Evolutionary conservation across 805 yeast genomes (phyloP), one percentile per base, ranked within the genome.

Genomic region (Dipodascus albidus): DNA sequence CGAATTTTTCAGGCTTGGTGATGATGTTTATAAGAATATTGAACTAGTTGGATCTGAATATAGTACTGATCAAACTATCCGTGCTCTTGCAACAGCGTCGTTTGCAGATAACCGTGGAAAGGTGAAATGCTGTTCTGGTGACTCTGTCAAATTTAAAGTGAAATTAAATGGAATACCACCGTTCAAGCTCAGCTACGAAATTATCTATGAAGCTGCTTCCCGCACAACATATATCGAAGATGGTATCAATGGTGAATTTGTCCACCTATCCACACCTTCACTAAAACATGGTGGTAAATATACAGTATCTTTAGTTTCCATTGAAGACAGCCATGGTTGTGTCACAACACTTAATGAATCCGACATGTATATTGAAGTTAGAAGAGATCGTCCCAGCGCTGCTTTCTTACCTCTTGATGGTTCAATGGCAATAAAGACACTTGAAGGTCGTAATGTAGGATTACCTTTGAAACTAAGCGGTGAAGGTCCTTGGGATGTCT

Each of bases 101-200:
- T 56, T 71, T 67, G 50, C 48, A 49, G 52, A 61, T 22, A 20
- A 38, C 11, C 24, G 55, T 1, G 47, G 60, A 14, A 23, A 20
- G 4, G 59, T 64, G 24, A 61, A 67, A 21, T 64, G 78, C 55
- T 80, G 85, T 60, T 64, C 79, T 2, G 79, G 79, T 4, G 75
- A 75, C 20, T 62, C 62, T 2, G 71, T 74, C 52, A 59, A 62
- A 1, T 67, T 85, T 2, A 82, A 83, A 0, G 74, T 91, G 2
- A 64, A 66, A 8, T 75, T 93, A 21, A 80, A 78, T 50, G 99
- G 99, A 14, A 81, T 82, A 58, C 78, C 85, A 0, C 98, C 98
- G 2, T 87, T 84, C 59, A 70, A 77, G 1, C 72, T 93, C 52
- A 74, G 72, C 21, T 90, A 89, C 67, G 85, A 81, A 52, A 70